Percentiles rank a stretch among this genome's conserved stretches.
These are phyloP conservation scores for Plasmodium cynomolgi DNA, from an alignment of 169 alveolate genomes.

Conservation along the genomic window DNA sequence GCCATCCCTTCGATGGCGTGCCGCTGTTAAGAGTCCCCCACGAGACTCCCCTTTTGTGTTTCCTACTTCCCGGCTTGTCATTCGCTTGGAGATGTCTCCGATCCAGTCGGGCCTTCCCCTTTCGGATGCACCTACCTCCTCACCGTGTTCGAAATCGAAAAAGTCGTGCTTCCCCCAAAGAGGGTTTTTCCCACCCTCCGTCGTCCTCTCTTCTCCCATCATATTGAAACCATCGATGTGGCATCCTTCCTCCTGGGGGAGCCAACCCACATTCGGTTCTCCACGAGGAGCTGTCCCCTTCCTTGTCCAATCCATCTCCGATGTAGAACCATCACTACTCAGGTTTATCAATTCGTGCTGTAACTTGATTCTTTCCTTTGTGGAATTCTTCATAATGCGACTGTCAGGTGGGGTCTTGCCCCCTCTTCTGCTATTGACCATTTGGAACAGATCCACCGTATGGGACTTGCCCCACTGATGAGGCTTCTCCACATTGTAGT, in stretches of 20 bases:
- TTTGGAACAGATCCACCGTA: not conserved
- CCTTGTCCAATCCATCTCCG: not conserved
- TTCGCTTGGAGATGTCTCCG: not conserved
- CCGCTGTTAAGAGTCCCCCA: not conserved
- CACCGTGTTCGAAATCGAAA: not conserved
- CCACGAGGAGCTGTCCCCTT: not conserved
- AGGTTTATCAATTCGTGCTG: not conserved
- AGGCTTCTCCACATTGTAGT: not conserved
- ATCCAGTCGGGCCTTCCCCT: not conserved
- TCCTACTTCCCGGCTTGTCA: not conserved
- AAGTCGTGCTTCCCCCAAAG: not conserved
- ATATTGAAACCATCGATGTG: not conserved
- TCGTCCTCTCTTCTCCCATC: not conserved
- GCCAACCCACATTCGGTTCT: not conserved
- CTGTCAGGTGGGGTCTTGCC: not conserved
- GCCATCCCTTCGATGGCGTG: not conserved
- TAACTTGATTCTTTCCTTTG: not conserved
- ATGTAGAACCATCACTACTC: not conserved
- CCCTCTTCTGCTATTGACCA: not conserved
- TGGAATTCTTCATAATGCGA: not conserved
- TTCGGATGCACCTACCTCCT: not conserved
- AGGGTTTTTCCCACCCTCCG: not conserved
- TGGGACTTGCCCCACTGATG: not conserved
- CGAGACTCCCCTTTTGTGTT: not conserved
- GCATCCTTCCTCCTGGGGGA: not conserved